A percentile compares a stretch with the other conserved stretches of the same genome.
Evolutionary conservation across 768 basidiomycete species (phyloP).

Genomic region (Lactifluus rugatus): DNA sequence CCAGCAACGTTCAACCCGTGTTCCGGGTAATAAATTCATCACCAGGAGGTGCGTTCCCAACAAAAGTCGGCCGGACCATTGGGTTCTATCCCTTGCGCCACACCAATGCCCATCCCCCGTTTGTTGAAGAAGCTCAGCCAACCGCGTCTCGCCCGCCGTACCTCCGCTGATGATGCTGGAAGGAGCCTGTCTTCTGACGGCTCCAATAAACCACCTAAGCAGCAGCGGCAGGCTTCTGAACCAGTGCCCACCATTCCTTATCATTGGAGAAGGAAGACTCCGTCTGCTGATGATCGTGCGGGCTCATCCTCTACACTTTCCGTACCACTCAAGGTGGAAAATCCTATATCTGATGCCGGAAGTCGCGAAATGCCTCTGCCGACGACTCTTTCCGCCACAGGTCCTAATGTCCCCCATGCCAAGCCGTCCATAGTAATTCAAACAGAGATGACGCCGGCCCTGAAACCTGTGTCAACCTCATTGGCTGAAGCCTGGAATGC

Average conservation of each 20-base stretch:
- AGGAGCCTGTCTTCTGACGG: neutral
- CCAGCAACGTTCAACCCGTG: neutral
- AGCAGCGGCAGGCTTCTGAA: neutral
- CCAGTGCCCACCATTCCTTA: neutral
- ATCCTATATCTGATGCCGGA: neutral
- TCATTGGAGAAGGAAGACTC: neutral
- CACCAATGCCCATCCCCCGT: neutral
- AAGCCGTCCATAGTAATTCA: neutral
- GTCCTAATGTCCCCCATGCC: neutral
- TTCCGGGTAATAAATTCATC: neutral
- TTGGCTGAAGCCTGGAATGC: neutral
- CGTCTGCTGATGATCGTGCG: neutral
- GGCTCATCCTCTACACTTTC: neutral
- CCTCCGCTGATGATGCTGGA: neutral
- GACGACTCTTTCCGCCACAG: neutral
- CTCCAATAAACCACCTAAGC: neutral
- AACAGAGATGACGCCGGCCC: neutral
- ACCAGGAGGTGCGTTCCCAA: neutral
- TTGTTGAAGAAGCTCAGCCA: slow-evolving; percentile 2
- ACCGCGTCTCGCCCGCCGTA: neutral
- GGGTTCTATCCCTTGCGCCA: neutral
- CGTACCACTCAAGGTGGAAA: neutral
- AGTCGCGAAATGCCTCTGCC: neutral
- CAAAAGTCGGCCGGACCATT: neutral
- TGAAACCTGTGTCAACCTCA: neutral